Percentiles rank a stretch among this genome's conserved stretches.
Evolutionary conservation across 2,329 filamentous ascomycete species (phyloP).

Genomic region (Juglanconis oblonga): DNA sequence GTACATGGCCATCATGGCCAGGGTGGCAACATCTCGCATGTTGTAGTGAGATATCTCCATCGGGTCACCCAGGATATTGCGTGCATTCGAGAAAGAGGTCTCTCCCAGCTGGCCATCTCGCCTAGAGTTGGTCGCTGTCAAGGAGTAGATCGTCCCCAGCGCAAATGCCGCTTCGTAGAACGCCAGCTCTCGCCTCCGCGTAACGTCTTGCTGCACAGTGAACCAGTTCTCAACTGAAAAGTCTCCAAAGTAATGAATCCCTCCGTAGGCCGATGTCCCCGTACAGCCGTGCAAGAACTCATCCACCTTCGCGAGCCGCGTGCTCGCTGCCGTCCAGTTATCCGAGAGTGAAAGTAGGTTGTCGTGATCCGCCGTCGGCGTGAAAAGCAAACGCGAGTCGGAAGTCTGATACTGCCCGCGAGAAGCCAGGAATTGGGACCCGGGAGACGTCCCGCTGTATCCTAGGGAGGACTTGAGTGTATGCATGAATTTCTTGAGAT

Average conservation of each 20-base stretch:
- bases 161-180: slow-evolving; percentile 47
- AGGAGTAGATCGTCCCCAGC: slow-evolving; percentile 31
- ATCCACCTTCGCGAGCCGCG: slow-evolving; percentile 38
- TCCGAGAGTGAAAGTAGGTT: not conserved
- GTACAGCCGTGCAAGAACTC: slow-evolving; percentile 44
- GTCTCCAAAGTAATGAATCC: slow-evolving; percentile 43
- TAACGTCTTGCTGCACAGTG: not conserved
- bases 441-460: slow-evolving; percentile 23
- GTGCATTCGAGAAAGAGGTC: slow-evolving; percentile 42
- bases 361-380: slow-evolving; percentile 18
- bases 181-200: slow-evolving; percentile 33
- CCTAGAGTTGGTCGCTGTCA: slow-evolving; percentile 28
- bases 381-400: slow-evolving; percentile 40
- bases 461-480: slow-evolving; percentile 31
- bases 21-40: slow-evolving; percentile 40
- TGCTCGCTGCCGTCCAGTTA: slow-evolving; percentile 30
- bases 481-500: slow-evolving; percentile 45
- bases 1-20: slow-evolving; percentile 48
- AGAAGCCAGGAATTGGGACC: slow-evolving; percentile 36
- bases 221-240: slow-evolving; percentile 23
- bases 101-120: slow-evolving; percentile 37
- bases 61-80: slow-evolving; percentile 42
- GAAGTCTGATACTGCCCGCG: slow-evolving; percentile 45
- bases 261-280: slow-evolving; percentile 40
- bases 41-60: slow-evolving; percentile 41